phyloP scores from a whole-genome alignment of 352 stramenopile species.

The Salisapilia sapeloensis region DNA sequence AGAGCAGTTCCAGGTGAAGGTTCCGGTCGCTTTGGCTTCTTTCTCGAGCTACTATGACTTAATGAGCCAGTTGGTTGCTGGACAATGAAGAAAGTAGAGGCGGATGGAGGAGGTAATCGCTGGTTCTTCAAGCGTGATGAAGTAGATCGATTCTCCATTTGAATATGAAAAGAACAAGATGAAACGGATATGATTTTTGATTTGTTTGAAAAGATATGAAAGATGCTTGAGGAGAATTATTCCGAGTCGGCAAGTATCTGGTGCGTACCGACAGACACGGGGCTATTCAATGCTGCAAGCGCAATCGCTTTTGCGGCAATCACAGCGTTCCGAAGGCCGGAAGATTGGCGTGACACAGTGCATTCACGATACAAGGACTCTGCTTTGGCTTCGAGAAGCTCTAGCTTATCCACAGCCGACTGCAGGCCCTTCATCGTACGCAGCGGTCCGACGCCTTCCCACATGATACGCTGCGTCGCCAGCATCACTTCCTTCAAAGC shows the following conservation, averaged over 20 bases:
- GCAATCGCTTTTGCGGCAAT: constrained; percentile 79
- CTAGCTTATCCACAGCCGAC: constrained; percentile 65
- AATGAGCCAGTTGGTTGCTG: too few relatives aligned
- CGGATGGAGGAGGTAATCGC: too few relatives aligned
- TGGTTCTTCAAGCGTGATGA: too few relatives aligned
- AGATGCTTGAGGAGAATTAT: too few relatives aligned
- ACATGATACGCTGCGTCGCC: constrained; percentile 79
- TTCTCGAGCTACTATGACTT: too few relatives aligned
- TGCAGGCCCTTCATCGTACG: constrained; percentile 62
- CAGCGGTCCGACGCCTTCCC: constrained; percentile 86
- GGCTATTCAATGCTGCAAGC: constrained; percentile 58
- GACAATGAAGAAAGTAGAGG: too few relatives aligned
- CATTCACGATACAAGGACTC: constrained; percentile 60
- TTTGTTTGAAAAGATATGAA: too few relatives aligned
- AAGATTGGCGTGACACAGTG: constrained; percentile 48
- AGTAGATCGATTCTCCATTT: too few relatives aligned
- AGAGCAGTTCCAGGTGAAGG: too few relatives aligned
- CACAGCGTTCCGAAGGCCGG: constrained; percentile 79
- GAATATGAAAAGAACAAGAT: too few relatives aligned
- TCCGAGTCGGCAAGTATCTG: constrained; percentile 59
- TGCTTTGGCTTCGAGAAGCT: constrained; percentile 55
- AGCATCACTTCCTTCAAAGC: constrained; percentile 34
- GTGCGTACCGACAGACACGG: constrained; percentile 79
- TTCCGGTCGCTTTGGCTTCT: too few relatives aligned
- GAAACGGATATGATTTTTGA: too few relatives aligned